These are phyloP conservation scores for Prototheca wickerhamii DNA, from an alignment of 163 green algal genomes.

Conservation along the genomic window DNA sequence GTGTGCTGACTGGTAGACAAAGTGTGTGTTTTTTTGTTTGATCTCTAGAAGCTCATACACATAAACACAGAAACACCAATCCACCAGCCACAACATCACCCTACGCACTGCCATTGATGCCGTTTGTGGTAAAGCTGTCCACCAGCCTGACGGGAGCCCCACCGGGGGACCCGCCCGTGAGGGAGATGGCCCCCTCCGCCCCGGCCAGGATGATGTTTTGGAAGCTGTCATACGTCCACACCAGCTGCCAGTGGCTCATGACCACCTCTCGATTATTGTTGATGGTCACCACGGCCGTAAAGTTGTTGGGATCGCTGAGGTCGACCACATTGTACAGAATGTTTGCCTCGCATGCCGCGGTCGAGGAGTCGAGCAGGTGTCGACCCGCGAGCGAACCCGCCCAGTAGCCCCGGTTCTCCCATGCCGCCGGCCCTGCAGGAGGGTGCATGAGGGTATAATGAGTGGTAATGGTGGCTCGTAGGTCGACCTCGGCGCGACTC, in stretches of 20 bases:
- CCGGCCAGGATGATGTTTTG: slow-evolving; percentile 1
- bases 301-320: slow-evolving; percentile 2
- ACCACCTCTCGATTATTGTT: slow-evolving; percentile 27
- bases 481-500: too few relatives aligned
- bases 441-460: too few relatives aligned
- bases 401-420: too few relatives aligned
- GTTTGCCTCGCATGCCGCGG: slow-evolving; percentile 14
- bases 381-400: too few relatives aligned
- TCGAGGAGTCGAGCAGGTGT: neutral
- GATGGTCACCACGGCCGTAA: slow-evolving; percentile 15
- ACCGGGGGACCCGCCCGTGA: slow-evolving; percentile 11
- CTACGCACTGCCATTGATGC: slow-evolving; percentile 1
- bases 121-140: slow-evolving; percentile 15
- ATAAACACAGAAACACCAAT: too few relatives aligned
- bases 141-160: slow-evolving; percentile 18
- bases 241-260: slow-evolving; percentile 23
- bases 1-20: neutral
- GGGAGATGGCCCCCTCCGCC: slow-evolving; percentile 10
- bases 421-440: too few relatives aligned
- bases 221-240: slow-evolving; percentile 22
- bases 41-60: neutral
- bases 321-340: slow-evolving; percentile 14
- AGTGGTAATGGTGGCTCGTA: too few relatives aligned
- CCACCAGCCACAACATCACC: too few relatives aligned
- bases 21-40: neutral